Base-by-base conservation (phyloP, 176 grass and related monocot genomes). In the Alopecurus myosuroides region DNA sequence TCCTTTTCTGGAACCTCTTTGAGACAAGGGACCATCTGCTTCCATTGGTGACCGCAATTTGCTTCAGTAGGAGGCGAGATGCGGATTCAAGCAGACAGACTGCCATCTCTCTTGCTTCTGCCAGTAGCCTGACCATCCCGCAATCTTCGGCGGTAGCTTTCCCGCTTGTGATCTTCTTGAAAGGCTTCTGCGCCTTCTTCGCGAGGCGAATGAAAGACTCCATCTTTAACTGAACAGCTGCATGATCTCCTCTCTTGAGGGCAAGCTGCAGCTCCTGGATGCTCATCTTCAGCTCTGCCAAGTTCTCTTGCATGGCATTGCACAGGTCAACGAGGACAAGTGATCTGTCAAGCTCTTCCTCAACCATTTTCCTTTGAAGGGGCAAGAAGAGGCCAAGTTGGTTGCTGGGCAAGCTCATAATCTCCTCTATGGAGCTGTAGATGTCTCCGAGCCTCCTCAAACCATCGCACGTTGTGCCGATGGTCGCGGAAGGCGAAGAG, bases 11-110 rank as follows among this genome's bases (percentile, higher is more conserved):
- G 5, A 91, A 82, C 61, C 56, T 85, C 81, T 33, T 89, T 5
- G 92, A 91, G 34, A 91, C 55, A 14, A 89, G 68, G 20, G 76
- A 81, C 86, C 86, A 94, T 63, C 69, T 87, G 82, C 82, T 89
- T 4, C 30, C 60, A 1, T 1, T 70, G 17, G 57, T 0, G 4
- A 3, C 12, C 1, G 1, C 57, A 30, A 85, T 78, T 61, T 86
- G 69, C 67, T 81, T 86, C 1, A 64, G 57, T 39, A 88, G 10
- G 39, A 86, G 35, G 29, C 44, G 37, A 0, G 35, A 25, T 11
- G 34, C 18, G 17, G 66, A 53, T 85, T 87, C 83, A 34, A 94
- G 83, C 0, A 89, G 31, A 34, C 13, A 85, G 17, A 78, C 1
- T 1, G 57, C 56, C 15, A 61, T 78, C 77, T 86, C 62, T 49